Evolutionary conservation across 1,284 basidiomycete genomes (phyloP).

Genomic region (Malassezia japonica): DNA sequence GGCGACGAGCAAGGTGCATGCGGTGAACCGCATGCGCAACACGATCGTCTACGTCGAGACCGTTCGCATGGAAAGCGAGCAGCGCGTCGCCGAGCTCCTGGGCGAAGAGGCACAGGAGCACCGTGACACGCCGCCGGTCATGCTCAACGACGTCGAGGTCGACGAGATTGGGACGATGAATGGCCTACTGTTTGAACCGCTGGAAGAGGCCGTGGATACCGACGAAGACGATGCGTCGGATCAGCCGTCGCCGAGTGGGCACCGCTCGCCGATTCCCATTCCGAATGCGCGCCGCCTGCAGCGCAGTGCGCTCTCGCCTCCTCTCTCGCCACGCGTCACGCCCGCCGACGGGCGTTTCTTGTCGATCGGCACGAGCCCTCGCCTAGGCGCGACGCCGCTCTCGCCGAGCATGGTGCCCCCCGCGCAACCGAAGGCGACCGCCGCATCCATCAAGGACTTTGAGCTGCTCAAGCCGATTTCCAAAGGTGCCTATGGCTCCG

Average conservation of each 20-base stretch:
- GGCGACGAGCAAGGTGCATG: slow-evolving; percentile 85
- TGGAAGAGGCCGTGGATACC: not conserved
- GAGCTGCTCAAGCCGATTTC: slow-evolving; percentile 99
- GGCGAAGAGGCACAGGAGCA: slow-evolving; percentile 3
- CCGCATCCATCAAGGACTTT: slow-evolving; percentile 95
- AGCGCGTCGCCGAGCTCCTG: slow-evolving; percentile 63
- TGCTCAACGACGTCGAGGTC: not conserved
- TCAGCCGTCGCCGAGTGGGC: not conserved
- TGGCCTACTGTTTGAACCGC: slow-evolving; percentile 4
- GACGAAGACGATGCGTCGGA: not conserved
- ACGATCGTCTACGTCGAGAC: slow-evolving; percentile 95
- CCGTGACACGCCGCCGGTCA: slow-evolving; percentile 18
- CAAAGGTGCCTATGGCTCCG: slow-evolving; percentile 91
- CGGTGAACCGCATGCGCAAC: slow-evolving; percentile 90
- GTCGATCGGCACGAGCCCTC: slow-evolving; percentile 5
- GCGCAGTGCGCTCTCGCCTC: slow-evolving; percentile 24
- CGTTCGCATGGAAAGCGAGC: slow-evolving; percentile 93
- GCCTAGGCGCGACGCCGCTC: slow-evolving; percentile 49
- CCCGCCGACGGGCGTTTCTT: slow-evolving; percentile 11
- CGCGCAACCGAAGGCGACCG: slow-evolving; percentile 65
- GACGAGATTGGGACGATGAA: not conserved
- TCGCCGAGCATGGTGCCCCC: slow-evolving; percentile 79
- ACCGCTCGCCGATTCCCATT: slow-evolving; percentile 14
- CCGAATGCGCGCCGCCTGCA: slow-evolving; percentile 6
- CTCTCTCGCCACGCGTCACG: slow-evolving; percentile 30